A percentile compares a stretch with the other conserved stretches of the same genome.
phyloP scores from a whole-genome alignment of 352 stramenopile species.

The Phytophthora cryptogea region DNA sequence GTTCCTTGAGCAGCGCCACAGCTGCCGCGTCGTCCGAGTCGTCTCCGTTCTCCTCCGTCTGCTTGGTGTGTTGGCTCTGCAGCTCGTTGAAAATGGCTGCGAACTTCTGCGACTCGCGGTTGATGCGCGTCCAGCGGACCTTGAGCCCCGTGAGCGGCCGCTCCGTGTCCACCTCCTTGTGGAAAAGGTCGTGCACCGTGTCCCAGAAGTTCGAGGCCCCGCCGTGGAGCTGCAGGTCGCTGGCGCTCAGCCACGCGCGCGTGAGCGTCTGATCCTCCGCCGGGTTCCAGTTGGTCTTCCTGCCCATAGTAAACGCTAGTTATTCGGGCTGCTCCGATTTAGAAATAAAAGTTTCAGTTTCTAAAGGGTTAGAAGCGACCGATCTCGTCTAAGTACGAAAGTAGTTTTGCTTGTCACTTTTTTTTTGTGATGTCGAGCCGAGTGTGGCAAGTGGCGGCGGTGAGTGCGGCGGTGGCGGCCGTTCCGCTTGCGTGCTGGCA shows the following conservation, averaged over 20 bases:
- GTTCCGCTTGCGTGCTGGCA: constrained; percentile 49
- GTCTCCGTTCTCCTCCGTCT: constrained; percentile 6
- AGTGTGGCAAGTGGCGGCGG: constrained; percentile 29
- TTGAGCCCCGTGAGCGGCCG: constrained; percentile 75
- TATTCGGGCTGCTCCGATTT: constrained; percentile 30
- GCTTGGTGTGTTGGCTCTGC: constrained; percentile 34
- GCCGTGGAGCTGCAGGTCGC: constrained; percentile 45
- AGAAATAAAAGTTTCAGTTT: constrained; percentile 42
- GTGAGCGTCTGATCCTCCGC: constrained; percentile 71
- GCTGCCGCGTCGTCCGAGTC: constrained; percentile 7
- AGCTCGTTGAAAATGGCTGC: constrained; percentile 50
- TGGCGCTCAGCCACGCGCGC: constrained; percentile 68
- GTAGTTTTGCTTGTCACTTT: constrained; percentile 8
- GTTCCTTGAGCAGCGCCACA: constrained; percentile 34
- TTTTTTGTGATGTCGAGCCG: constrained; percentile 15
- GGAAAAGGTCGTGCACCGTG: constrained; percentile 68
- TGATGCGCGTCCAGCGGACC: constrained; percentile 83
- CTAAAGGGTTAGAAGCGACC: too few species aligned
- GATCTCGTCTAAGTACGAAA: not conserved
- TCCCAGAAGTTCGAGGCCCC: constrained; percentile 64
- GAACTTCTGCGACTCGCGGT: constrained; percentile 80
- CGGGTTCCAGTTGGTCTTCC: constrained; percentile 80
- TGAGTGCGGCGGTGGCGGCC: constrained; percentile 28
- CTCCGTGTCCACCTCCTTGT: constrained; percentile 65
- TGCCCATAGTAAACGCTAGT: constrained; percentile 50